phyloP scores from a whole-genome alignment of 371 early-diverging fungal species.

The Mucor irregularis region DNA sequence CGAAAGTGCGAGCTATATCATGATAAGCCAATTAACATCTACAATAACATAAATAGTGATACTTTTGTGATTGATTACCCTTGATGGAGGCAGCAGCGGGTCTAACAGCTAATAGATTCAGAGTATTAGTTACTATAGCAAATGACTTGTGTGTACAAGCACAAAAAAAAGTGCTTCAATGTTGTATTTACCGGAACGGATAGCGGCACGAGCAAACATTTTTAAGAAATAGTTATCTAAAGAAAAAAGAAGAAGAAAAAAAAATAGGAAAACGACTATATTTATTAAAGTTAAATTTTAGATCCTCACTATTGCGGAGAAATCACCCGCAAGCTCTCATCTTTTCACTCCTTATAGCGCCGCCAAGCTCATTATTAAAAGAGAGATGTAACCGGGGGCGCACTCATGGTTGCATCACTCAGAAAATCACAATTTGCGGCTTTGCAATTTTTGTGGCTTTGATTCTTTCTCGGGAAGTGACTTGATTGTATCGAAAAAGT shows the following conservation, averaged over 20 bases:
- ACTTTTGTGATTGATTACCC: constrained; percentile 19
- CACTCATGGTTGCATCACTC: constrained; percentile 8
- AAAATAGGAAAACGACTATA: neutral
- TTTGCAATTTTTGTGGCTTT: no score
- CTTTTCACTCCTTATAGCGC: no score
- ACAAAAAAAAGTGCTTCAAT: neutral
- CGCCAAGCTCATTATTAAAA: no score
- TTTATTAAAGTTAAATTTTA: no score
- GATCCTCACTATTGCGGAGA: no score
- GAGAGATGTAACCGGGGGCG: constrained; percentile 7
- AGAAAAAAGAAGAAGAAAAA: neutral
- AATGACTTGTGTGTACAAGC: neutral
- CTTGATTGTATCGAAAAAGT: no score
- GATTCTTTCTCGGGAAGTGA: no score
- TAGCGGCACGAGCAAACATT: constrained; percentile 48
- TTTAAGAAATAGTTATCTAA: no score
- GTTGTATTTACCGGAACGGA: constrained; percentile 36
- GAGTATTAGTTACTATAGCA: neutral
- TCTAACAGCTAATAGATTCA: constrained; percentile 20
- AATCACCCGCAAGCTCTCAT: no score
- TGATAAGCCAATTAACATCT: neutral
- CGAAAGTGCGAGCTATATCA: constrained; percentile 48
- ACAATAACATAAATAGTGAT: neutral
- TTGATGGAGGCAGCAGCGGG: constrained; percentile 39
- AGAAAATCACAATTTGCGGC: no score